Conservation (phyloP, 768 basidiomycete genomes). For the Scleroderma bovista region DNA sequence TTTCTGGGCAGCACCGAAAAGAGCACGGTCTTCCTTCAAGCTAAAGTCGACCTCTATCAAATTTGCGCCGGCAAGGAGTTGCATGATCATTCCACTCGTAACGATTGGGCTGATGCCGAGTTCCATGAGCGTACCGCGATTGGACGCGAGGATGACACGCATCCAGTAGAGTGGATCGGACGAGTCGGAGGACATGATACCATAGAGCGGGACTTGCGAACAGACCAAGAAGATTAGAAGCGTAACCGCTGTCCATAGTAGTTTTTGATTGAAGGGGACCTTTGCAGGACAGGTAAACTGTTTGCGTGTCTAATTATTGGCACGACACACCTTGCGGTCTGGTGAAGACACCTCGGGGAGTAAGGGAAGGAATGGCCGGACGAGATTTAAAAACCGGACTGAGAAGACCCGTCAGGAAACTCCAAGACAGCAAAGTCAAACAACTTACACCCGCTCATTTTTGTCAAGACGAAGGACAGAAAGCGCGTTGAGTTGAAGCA, state of each 20-base stretch:
- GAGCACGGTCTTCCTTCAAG: conserved; percentile 92
- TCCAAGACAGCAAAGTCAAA: neutral
- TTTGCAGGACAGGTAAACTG: conserved; percentile 25
- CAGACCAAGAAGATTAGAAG: conserved; percentile 99
- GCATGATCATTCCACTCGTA: conserved; percentile 99
- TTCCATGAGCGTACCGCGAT: conserved; percentile 99
- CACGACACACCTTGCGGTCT: conserved; percentile 77
- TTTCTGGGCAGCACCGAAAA: conserved; percentile 97
- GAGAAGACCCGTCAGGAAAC: neutral
- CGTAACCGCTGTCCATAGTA: conserved; percentile 98
- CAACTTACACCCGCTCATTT: conserved; percentile 77
- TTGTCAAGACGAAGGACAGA: conserved; percentile 28
- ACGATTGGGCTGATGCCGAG: conserved; percentile 97
- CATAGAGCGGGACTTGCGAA: conserved; percentile 98
- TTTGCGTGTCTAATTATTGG: neutral
- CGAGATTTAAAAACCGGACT: conserved; percentile 98
- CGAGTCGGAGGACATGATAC: conserved; percentile 99
- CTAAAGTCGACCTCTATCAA: conserved; percentile 97
- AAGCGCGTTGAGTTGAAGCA: conserved; percentile 15
- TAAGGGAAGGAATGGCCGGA: conserved; percentile 95
- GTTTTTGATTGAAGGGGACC: conserved; percentile 98
- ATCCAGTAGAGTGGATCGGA: conserved; percentile 99
- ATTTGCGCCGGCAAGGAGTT: conserved; percentile 95
- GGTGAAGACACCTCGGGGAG: conserved; percentile 97
- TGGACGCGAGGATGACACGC: conserved; percentile 98